Evolutionary conservation across 306 rosid species (phyloP).

Genomic region (Hippophae gyantsensis): DNA sequence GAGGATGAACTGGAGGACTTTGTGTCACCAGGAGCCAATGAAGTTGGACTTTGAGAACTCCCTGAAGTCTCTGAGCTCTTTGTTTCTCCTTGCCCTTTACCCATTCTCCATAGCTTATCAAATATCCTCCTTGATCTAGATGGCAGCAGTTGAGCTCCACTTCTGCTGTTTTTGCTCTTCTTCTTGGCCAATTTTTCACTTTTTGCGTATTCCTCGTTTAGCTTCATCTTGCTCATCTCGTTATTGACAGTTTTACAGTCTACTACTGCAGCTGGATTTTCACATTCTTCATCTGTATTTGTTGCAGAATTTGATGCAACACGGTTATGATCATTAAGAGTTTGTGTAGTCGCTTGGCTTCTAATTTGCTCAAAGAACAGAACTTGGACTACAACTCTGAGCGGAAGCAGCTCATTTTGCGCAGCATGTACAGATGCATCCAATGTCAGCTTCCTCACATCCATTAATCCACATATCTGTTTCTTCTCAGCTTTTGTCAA

Average conservation of each 20-base stretch:
- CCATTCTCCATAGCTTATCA: constrained; percentile 68
- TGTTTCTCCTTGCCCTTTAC: constrained; percentile 66
- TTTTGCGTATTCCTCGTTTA: constrained; percentile 37
- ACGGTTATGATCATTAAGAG: constrained; percentile 14
- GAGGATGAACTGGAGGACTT: constrained; percentile 67
- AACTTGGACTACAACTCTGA: constrained; percentile 82
- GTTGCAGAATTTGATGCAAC: constrained; percentile 21
- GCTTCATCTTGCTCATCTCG: constrained; percentile 42
- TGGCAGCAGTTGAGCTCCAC: constrained; percentile 69
- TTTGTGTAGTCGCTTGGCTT: constrained; percentile 29
- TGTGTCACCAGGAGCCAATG: constrained; percentile 56
- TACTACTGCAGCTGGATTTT: constrained; percentile 25
- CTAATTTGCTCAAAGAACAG: constrained; percentile 84
- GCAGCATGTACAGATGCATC: constrained; percentile 82
- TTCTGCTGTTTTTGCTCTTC: constrained; percentile 67
- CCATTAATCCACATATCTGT: constrained; percentile 57
- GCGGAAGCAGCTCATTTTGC: constrained; percentile 85
- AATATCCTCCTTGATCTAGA: constrained; percentile 87
- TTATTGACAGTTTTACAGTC: constrained; percentile 42
- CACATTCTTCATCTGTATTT: constrained; percentile 34
- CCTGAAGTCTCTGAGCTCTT: constrained; percentile 84
- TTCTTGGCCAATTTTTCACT: constrained; percentile 50
- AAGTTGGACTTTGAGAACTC: constrained; percentile 88
- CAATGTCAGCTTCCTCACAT: constrained; percentile 63
- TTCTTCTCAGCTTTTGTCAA: constrained; percentile 74